Base-by-base conservation (phyloP, 768 basidiomycete species). In the Udeniomyces megalosporus region DNA sequence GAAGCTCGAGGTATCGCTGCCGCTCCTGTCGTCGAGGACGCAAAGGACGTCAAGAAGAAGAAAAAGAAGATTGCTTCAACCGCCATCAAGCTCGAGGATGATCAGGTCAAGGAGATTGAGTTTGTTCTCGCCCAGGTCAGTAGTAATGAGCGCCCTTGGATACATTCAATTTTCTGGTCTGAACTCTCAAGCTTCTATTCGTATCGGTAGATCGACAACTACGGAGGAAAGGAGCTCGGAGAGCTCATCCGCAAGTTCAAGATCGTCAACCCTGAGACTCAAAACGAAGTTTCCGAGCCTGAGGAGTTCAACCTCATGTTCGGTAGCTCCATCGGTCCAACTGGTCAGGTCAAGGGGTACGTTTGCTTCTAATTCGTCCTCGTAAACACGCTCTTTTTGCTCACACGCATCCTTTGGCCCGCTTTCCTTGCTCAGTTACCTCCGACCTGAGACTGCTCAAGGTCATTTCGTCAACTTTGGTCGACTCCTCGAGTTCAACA, bases 281-380 rank as follows among this genome's bases (percentile, higher is more conserved):
- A 82, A 69, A 96, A 99, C 73, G 85, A 87, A 69, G 85, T 97
- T 32, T 79, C 84, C 50, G 89, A 92, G 71, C 95, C 95, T 10
- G 85, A 88, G 70, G 83, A 85, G 71, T 99, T 97, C 80, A 99
- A 97, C 76, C 81, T 97, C 70, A 97, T 99, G 95, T 97, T 99
- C 75, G 83, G 88, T 53, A 89, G 86, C 71, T 88, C 85, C 75
- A 96, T 99, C 70, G 95, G 93, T 24, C 93, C 93, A 15, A 96
- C 93, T 2, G 93, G 95, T 29, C 89, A 95, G 74, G 83, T 93
- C 75, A 90, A 89, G 69, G 92, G 91, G 86, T 90, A 69, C 69
- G 81, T 69, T 28, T 29, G 2, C 7, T 17, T 14, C 32, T 48
- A 1, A 31, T 32, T 46, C 20, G 26, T 26, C 12, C 17, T 32